Evolutionary conservation across 805 yeast genomes (phyloP), one percentile per base, ranked within the genome.

Genomic region (Candida sakaeoensis): DNA sequence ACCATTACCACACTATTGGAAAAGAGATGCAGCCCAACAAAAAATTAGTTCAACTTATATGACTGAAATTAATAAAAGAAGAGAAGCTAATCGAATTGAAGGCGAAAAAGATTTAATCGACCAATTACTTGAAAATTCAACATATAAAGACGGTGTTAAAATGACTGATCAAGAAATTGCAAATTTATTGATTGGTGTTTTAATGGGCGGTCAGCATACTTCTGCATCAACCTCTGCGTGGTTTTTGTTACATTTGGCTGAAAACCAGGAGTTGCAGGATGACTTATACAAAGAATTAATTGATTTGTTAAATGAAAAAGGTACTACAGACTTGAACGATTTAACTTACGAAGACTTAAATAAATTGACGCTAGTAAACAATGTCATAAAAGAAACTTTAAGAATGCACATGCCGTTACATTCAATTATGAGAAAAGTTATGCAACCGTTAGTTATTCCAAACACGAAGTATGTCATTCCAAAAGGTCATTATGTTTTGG

Each of bases 191-290:
- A 91, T 93, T 63, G 99, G 98, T 63, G 84, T 93, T 40, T 74
- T 93, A 46, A 93, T 93, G 99, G 99, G 99, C 55, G 99, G 99
- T 47, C 99, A 93, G 71, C 99, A 93, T 64, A 93, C 99, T 19
- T 85, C 95, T 47, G 93, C 98, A 32, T 77, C 98, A 17, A 93
- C 99, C 16, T 85, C 95, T 29, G 85, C 97, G 13, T 93, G 99
- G 99, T 80, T 81, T 56, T 70, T 93, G 57, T 74, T 93, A 49
- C 98, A 93, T 59, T 74, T 93, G 46, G 97, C 89, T 49, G 95
- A 84, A 54, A 73, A 79, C 54, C 95, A 95, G 33, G 84, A 85
- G 29, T 68, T 91, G 45, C 96, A 88, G 69, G 85, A 90, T 43
- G 85, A 82, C 57, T 63, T 93, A 37, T 84, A 74, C 58, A 64